Base-by-base conservation (phyloP, 495 filamentous ascomycete species). In the Trichocladium antarcticum region DNA sequence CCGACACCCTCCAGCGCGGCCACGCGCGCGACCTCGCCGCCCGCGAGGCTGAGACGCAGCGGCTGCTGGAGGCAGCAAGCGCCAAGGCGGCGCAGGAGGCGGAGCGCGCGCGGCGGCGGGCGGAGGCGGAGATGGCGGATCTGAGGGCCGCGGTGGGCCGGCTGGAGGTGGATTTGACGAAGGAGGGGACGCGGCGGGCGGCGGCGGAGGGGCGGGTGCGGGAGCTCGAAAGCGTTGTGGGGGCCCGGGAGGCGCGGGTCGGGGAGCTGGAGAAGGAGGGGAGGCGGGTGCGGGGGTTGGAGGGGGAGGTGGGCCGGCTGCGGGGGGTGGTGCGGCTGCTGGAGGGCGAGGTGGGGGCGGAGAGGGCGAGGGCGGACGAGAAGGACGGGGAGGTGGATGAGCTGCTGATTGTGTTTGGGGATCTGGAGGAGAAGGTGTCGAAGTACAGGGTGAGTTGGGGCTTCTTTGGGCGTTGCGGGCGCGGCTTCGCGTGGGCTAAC, bases 401-500 rank as follows among this genome's bases (percentile, higher is more conserved):
- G 64, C 70, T 94, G 56, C 67, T 94, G 32, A 84, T 92, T 71
- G 81, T 94, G 28, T 84, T 94, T 63, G 83, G 77, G n/a, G 87
- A 94, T 57, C 56, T 92, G n/a, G 87, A 94, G 63, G 83, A 89
- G 42, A 93, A 90, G 72, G 72, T 82, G 50, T 70, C 74, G 9
- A 78, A 78, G 49, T 88, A 92, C 58, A 92, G 89, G 78, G 85
- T 87, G 71, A 58, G 73, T 70, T 27, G 24, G 3, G 24, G 45
- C 51, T 22, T 10, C 28, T 21, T 37, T 42, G 20, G 11, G 0
- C 6, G 28, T 39, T 28, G 15, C 14, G 37, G 11, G 11, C 42
- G 3, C 36, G 20, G 6, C 43, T 38, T 41, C 29, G 11, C 2
- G 22, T 27, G 21, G 20, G 32, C 61, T 55, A 46, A 59, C 53